These are phyloP conservation scores for Podaxis rugospora DNA, from an alignment of 768 basidiomycete genomes.

Conservation along the genomic window DNA sequence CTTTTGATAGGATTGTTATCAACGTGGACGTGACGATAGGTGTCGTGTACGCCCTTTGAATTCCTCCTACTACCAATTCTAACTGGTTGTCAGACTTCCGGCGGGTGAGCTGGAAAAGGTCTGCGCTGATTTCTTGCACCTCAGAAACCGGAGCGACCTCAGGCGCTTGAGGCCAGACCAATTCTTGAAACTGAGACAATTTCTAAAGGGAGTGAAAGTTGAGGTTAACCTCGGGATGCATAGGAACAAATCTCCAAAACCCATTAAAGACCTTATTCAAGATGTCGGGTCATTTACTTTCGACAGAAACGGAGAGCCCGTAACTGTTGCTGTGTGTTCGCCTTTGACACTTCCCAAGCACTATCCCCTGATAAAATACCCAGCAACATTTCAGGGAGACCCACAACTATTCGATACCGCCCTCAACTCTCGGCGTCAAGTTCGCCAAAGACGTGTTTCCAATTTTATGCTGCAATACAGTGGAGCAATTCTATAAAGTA, in stretches of 20 bases:
- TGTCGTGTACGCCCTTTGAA: slow-evolving; percentile 26
- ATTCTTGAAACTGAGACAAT: slow-evolving; percentile 21
- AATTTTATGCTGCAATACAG: slow-evolving; percentile 20
- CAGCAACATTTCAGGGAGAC: slow-evolving; percentile 25
- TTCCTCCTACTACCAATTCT: background rate
- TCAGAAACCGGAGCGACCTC: slow-evolving; percentile 17
- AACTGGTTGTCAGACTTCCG: slow-evolving; percentile 20
- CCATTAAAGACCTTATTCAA: slow-evolving; percentile 23
- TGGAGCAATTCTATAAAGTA: slow-evolving; percentile 27
- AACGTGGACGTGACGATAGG: slow-evolving; percentile 41
- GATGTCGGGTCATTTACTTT: slow-evolving; percentile 23
- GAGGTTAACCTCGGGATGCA: slow-evolving; percentile 17
- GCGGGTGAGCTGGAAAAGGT: slow-evolving; percentile 16
- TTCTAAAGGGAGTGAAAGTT: slow-evolving; percentile 27
- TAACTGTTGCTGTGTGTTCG: slow-evolving; percentile 23
- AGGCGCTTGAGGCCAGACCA: slow-evolving; percentile 7
- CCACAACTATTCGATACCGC: slow-evolving; percentile 19
- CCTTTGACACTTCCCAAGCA: background rate
- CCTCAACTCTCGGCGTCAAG: slow-evolving; percentile 22
- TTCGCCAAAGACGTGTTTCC: slow-evolving; percentile 24
- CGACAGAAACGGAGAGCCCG: slow-evolving; percentile 20
- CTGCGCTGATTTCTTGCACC: slow-evolving; percentile 17
- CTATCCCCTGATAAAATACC: background rate
- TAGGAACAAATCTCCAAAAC: slow-evolving; percentile 18
- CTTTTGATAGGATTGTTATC: slow-evolving; percentile 28